These are phyloP conservation scores for Sporothrix pallida DNA, from an alignment of 2,329 filamentous ascomycete genomes.

Conservation along the genomic window DNA sequence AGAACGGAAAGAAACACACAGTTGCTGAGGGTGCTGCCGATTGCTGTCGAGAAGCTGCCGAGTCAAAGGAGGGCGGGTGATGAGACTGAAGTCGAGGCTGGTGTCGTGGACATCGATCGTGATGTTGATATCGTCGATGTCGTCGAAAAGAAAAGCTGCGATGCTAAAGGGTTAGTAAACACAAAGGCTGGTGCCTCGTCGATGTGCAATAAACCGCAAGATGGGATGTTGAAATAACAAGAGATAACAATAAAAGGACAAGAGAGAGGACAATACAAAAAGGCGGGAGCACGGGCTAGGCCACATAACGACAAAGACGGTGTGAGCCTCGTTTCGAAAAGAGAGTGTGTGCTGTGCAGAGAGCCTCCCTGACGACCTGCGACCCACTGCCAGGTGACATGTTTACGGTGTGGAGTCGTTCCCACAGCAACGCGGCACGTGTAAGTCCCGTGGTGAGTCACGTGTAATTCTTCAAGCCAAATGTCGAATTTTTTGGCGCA, in stretches of 20 bases:
- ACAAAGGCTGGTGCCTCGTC: conserved; percentile 13
- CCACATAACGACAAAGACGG: conserved; percentile 21
- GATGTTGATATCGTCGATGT: neutral
- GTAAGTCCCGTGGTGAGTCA: neutral
- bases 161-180: conserved; percentile 22
- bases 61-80: neutral
- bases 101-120: too few relatives aligned
- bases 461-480: neutral
- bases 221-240: neutral
- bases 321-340: conserved; percentile 25
- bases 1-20: neutral
- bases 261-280: neutral
- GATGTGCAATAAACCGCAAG: conserved; percentile 21
- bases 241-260: conserved; percentile 3
- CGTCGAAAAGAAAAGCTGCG: neutral
- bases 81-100: neutral
- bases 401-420: conserved; percentile 34
- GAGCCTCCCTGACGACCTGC: conserved; percentile 21
- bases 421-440: conserved; percentile 29
- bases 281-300: conserved; percentile 8
- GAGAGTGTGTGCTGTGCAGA: conserved; percentile 28
- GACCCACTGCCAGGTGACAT: conserved; percentile 30
- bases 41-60: neutral
- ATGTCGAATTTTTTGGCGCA: neutral
- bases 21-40: neutral